phyloP scores from a whole-genome alignment of 202 grass and related monocot species.

The Setaria italica region DNA sequence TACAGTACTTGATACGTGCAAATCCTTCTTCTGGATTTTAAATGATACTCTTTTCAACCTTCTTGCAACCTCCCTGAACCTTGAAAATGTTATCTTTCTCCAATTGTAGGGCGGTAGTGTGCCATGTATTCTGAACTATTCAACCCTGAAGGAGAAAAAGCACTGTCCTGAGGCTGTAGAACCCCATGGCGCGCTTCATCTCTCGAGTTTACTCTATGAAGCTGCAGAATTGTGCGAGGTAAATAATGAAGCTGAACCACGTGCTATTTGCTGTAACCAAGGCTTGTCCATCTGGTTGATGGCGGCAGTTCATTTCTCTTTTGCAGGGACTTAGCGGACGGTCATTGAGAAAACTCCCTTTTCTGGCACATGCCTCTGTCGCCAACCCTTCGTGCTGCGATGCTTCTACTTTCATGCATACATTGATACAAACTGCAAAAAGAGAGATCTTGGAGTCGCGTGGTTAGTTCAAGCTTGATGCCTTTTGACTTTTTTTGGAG shows the following conservation, averaged over 20 bases:
- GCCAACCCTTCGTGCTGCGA: constrained; percentile 63
- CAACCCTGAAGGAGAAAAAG: constrained; percentile 72
- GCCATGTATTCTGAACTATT: constrained; percentile 69
- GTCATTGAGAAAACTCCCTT: constrained; percentile 93
- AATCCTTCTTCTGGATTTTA: neutral
- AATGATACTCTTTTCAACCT: neutral
- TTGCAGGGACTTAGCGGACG: constrained; percentile 85
- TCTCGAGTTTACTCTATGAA: constrained; percentile 71
- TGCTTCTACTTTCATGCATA: constrained; percentile 60
- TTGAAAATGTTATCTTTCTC: constrained; percentile 10
- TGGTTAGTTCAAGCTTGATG: constrained; percentile 47
- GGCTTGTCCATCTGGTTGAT: neutral
- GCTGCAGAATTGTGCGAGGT: constrained; percentile 86
- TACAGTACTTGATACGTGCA: constrained; percentile 22
- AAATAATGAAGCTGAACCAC: constrained; percentile 21
- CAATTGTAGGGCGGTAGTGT: constrained; percentile 45
- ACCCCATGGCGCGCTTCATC: constrained; percentile 51
- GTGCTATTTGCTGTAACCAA: constrained; percentile 7
- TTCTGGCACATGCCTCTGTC: constrained; percentile 83
- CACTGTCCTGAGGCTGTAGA: constrained; percentile 59
- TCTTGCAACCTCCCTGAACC: constrained; percentile 8
- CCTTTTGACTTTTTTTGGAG: neutral
- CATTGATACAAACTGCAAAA: constrained; percentile 72
- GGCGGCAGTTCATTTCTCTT: constrained; percentile 17
- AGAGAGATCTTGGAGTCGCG: constrained; percentile 74